These are phyloP conservation scores for Flaveria floridana DNA, from an alignment of 140 eudicot species.

Conservation along the genomic window DNA sequence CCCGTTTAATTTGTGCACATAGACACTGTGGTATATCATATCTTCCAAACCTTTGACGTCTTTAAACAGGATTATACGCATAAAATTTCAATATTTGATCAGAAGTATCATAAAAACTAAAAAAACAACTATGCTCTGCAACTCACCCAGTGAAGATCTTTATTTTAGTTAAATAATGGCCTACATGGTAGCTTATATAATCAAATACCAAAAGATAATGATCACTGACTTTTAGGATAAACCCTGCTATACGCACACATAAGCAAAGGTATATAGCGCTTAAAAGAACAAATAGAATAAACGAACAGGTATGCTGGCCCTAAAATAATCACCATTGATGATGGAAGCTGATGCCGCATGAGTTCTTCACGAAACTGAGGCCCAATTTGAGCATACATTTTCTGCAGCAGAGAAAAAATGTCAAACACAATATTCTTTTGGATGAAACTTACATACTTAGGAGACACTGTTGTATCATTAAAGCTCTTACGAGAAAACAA, in stretches of 20 bases:
- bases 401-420: conserved; percentile 51
- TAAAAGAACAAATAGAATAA: neutral
- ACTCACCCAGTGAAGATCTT: neutral
- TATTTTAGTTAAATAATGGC: conserved; percentile 2
- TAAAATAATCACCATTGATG: conserved; percentile 53
- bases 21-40: conserved; percentile 12
- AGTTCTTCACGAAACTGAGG: conserved; percentile 95
- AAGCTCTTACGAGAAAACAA: neutral
- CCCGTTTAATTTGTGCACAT: conserved; percentile 8
- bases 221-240: neutral
- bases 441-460: conserved; percentile 13
- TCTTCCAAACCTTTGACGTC: conserved; percentile 2
- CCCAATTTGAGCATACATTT: conserved; percentile 91
- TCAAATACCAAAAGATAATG: conserved; percentile 7
- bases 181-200: conserved; percentile 3
- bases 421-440: conserved; percentile 4
- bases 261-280: conserved; percentile 2
- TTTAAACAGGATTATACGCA: neutral
- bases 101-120: neutral
- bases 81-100: conserved; percentile 7
- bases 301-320: conserved; percentile 13
- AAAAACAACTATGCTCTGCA: neutral
- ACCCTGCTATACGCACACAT: conserved; percentile 14
- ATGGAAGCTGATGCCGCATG: conserved; percentile 81
- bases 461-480: neutral